Conservation (phyloP, 495 filamentous ascomycete species). For the Chlorociboria aeruginascens region DNA sequence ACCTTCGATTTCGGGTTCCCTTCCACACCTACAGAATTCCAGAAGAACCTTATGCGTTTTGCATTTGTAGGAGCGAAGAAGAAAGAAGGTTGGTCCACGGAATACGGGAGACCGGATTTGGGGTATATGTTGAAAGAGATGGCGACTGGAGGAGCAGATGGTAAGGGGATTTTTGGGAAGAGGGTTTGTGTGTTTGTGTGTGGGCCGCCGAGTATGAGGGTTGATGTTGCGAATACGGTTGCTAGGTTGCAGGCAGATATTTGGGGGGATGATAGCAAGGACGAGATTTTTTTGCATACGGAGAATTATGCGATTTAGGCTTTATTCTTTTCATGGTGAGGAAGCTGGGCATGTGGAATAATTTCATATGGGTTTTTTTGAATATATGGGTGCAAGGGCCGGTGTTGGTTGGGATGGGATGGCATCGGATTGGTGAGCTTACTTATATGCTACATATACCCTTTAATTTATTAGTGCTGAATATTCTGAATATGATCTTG, state of each 20-base stretch:
- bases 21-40: conserved; percentile 61
- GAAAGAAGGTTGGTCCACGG: conserved; percentile 75
- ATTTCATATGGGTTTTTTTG: not conserved
- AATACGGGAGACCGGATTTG: conserved; percentile 86
- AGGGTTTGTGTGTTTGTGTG: conserved; percentile 91
- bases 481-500: too few relatives aligned
- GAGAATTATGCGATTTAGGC: conserved; percentile 79
- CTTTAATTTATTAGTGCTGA: too few relatives aligned
- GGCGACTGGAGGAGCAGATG: conserved; percentile 46
- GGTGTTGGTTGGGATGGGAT: too few relatives aligned
- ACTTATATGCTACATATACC: not conserved
- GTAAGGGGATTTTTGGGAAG: conserved; percentile 57
- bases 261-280: conserved; percentile 59
- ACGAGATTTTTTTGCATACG: conserved; percentile 90
- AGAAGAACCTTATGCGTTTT: conserved; percentile 76
- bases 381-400: too few relatives aligned
- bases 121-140: conserved; percentile 71
- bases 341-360: conserved; percentile 2
- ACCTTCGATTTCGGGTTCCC: conserved; percentile 70
- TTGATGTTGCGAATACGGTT: conserved; percentile 74
- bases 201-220: conserved; percentile 75
- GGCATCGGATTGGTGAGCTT: not conserved
- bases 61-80: conserved; percentile 60
- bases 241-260: conserved; percentile 74
- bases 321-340: not conserved